These are phyloP conservation scores for Daphne laureola DNA, from an alignment of 441 rosid genomes.

Conservation along the genomic window DNA sequence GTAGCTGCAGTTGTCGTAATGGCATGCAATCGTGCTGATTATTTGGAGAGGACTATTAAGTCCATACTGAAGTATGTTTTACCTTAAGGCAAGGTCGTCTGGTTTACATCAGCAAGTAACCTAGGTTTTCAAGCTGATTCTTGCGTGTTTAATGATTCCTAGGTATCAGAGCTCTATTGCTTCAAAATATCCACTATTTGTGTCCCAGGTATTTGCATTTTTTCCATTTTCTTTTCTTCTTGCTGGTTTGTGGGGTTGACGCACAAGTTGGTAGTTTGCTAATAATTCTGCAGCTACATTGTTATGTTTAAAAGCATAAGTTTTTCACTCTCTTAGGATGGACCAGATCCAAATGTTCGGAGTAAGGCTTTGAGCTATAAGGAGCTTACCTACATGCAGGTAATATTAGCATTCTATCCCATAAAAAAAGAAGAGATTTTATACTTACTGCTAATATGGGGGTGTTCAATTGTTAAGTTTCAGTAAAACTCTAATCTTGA, in stretches of 20 bases:
- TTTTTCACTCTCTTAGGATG: constrained; percentile 47
- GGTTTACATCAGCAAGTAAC: constrained; percentile 9
- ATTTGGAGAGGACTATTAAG: constrained; percentile 75
- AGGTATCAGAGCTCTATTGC: constrained; percentile 78
- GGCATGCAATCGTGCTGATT: constrained; percentile 99
- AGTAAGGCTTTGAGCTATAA: constrained; percentile 74
- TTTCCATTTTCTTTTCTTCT: constrained; percentile 9
- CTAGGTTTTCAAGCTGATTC: constrained; percentile 6
- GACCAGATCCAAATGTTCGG: constrained; percentile 59
- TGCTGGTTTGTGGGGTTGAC: not conserved
- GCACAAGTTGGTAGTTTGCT: no score
- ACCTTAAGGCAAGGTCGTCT: constrained; percentile 1
- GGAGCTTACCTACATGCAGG: constrained; percentile 83
- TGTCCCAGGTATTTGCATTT: constrained; percentile 64
- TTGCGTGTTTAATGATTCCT: constrained; percentile 17
- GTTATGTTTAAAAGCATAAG: no score
- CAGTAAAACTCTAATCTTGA: no score
- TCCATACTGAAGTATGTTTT: constrained; percentile 67
- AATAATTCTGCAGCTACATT: constrained; percentile 1
- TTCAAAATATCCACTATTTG: constrained; percentile 78
- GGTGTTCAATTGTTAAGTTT: no score
- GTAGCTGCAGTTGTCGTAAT: constrained; percentile 92
- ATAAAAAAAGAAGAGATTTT: no score
- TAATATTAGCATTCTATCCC: constrained; percentile 12
- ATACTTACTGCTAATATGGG: not conserved